Base-by-base conservation (phyloP, 208 protist genomes). In the Acanthamoeba royreba region DNA sequence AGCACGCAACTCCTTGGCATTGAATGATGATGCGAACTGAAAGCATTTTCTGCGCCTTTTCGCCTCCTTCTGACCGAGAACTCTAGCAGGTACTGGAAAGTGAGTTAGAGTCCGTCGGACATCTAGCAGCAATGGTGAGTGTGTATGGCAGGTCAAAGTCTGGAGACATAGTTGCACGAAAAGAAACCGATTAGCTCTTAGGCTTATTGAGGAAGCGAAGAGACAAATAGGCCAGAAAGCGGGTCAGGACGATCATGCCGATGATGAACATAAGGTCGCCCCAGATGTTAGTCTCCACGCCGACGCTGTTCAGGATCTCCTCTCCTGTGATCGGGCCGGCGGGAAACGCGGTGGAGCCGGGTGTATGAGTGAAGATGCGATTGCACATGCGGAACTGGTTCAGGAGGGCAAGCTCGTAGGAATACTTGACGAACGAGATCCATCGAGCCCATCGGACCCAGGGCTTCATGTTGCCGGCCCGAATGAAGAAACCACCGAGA, bases 361-460 rank as follows among this genome's bases (percentile, higher is more conserved):
- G 0, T 0, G 42, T 17, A 1, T 25, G 77, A 15, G 77, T 77
- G 33, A 40, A 77, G 66, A 0, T 43, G 35, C 35, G 66, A 9
- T 45, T 28, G 66, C 66, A 31, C 17, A 77, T n/a, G 13, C 45
- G 0, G 66, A 46, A 77, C 38, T 87, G 43, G 77, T 87, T 92
- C 58, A 72, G 38, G 19, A 79, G 33, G 8, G 31, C 3, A 3
- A 49, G 17, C 81, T 77, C 66, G 66, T 45, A 77, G 13, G 66
- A 0, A 55, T 93, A 93, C 77, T 93, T 93, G 40, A 93, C n/a
- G 77, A 93, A 93, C n/a, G 91, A 93, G 0, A 74, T 46, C 58
- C 66, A 93, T 5, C 86, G 53, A 9, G 86, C 86, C 86, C 86
- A 92, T 17, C 86, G 19, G 22, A 77, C 77, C 58, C 52, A 92